Evolutionary conservation across 2,329 filamentous ascomycete species (phyloP).

Genomic region (Fusarium sp.): DNA sequence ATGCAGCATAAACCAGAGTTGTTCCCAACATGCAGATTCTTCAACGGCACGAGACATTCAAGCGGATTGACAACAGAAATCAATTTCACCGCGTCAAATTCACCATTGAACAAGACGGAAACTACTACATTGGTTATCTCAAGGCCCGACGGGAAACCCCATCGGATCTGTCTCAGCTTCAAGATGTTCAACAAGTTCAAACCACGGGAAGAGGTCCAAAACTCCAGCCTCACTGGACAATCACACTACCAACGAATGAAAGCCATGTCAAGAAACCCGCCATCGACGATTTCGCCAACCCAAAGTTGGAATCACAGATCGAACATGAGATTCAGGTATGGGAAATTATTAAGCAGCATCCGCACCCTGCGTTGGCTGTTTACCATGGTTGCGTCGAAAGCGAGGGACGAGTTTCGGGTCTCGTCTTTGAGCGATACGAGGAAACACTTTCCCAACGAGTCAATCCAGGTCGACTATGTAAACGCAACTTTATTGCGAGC

Average conservation of each 20-base stretch:
- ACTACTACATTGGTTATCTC: not conserved
- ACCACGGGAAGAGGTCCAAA: not conserved
- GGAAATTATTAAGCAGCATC: not conserved
- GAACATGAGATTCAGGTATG: not conserved
- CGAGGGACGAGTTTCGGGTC: not conserved
- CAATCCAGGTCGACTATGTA: not conserved
- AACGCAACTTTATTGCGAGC: constrained; percentile 1
- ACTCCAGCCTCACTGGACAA: not conserved
- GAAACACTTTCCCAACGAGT: not conserved
- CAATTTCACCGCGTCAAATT: not conserved
- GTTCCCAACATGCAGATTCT: not conserved
- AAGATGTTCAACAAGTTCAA: not conserved
- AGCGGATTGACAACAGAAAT: not conserved
- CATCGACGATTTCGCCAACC: not conserved
- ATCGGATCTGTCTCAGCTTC: not conserved
- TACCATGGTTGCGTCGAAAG: not conserved
- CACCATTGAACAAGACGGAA: not conserved
- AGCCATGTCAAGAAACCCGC: not conserved
- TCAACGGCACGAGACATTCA: not conserved
- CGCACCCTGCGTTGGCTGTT: not conserved
- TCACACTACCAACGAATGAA: not conserved
- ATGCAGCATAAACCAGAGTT: not conserved
- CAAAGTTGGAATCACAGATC: not conserved
- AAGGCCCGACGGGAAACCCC: not conserved
- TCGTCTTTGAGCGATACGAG: not conserved